A percentile compares a stretch with the other conserved stretches of the same genome.
Conservation (phyloP, 441 rosid genomes). For the Biscutella laevigata region DNA sequence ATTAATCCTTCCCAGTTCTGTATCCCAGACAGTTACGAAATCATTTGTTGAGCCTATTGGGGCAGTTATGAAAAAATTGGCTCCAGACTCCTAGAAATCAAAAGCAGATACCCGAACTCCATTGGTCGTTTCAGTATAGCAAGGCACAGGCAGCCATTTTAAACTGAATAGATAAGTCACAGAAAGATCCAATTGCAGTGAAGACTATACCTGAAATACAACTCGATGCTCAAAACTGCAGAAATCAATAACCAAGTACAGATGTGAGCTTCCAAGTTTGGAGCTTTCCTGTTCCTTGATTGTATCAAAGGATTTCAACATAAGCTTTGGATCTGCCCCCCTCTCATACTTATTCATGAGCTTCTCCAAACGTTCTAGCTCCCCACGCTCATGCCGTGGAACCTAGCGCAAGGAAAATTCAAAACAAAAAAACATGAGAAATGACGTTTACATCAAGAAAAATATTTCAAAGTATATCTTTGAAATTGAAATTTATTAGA, state of each 20-base stretch:
- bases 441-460: not conserved
- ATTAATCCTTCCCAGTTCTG: slow-evolving; percentile 81
- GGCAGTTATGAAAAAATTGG: slow-evolving; percentile 75
- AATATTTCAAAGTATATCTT: not conserved
- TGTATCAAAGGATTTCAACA: slow-evolving; percentile 73
- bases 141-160: not conserved
- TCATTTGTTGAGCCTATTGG: slow-evolving; percentile 90
- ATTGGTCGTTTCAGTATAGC: not conserved
- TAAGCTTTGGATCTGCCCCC: slow-evolving; percentile 83
- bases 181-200: not conserved
- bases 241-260: slow-evolving; percentile 82
- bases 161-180: not conserved
- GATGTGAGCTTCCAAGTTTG: slow-evolving; percentile 61
- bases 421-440: not conserved
- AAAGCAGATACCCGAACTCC: slow-evolving; percentile 12
- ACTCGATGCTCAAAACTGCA: slow-evolving; percentile 92
- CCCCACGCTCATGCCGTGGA: slow-evolving; percentile 85
- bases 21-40: slow-evolving; percentile 90
- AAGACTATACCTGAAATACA: slow-evolving; percentile 75
- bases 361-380: slow-evolving; percentile 89
- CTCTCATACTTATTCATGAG: slow-evolving; percentile 84
- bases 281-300: slow-evolving; percentile 71
- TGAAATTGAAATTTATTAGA: slow-evolving; percentile 1
- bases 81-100: slow-evolving; percentile 65
- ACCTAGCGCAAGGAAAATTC: slow-evolving; percentile 41